Percentiles rank a stretch among this genome's conserved stretches.
Conservation (phyloP, 805 yeast genomes). For the Starmerella stellata region DNA sequence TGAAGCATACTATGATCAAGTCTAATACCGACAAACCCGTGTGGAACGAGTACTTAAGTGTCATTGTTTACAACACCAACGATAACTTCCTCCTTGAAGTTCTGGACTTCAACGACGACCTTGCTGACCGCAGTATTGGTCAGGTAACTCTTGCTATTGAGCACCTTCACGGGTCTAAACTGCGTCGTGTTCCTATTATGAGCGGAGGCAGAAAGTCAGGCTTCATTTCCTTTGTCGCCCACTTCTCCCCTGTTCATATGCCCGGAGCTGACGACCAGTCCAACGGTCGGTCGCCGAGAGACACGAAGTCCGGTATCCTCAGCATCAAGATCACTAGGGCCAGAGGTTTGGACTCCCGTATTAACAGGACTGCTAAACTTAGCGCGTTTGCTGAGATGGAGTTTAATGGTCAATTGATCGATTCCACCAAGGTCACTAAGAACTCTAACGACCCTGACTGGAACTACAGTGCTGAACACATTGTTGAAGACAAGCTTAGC, state of each 20-base stretch:
- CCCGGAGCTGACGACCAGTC: slow-evolving; percentile 22
- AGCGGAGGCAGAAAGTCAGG: slow-evolving; percentile 80
- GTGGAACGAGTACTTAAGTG: slow-evolving; percentile 64
- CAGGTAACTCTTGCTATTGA: slow-evolving; percentile 56
- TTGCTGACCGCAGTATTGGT: slow-evolving; percentile 68
- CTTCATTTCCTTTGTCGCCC: slow-evolving; percentile 46
- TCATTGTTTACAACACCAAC: slow-evolving; percentile 54
- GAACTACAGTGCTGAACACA: slow-evolving; percentile 43
- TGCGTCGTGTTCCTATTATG: slow-evolving; percentile 36
- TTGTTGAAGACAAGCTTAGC: slow-evolving; percentile 53
- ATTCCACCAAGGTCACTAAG: slow-evolving; percentile 41
- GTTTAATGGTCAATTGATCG: slow-evolving; percentile 41
- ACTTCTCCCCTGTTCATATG: slow-evolving; percentile 54
- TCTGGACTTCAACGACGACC: slow-evolving; percentile 59
- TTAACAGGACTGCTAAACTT: slow-evolving; percentile 32
- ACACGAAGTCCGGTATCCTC: slow-evolving; percentile 81
- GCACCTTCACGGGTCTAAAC: slow-evolving; percentile 33
- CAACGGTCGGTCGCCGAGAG: slow-evolving; percentile 58
- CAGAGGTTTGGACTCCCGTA: slow-evolving; percentile 31
- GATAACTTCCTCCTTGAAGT: slow-evolving; percentile 64
- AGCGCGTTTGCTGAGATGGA: slow-evolving; percentile 55
- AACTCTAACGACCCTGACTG: slow-evolving; percentile 51
- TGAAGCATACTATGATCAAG: slow-evolving; percentile 53
- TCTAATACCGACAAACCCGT: slow-evolving; percentile 51
- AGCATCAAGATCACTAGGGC: slow-evolving; percentile 48